Conservation (phyloP, 176 grass and related monocot genomes). For the Pontederia paniculata region DNA sequence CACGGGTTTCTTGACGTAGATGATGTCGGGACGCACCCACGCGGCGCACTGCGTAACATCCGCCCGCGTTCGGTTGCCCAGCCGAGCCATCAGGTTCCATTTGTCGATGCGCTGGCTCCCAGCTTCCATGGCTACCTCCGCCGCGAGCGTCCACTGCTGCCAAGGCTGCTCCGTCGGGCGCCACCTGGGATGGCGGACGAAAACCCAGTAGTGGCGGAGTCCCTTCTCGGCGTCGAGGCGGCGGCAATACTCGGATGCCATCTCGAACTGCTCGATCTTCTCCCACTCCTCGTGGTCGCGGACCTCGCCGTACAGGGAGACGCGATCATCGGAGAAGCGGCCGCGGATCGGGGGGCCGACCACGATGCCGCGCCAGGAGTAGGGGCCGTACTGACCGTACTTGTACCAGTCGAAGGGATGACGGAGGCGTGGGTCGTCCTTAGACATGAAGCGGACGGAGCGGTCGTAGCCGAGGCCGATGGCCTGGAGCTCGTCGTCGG, state of each 20-base stretch:
- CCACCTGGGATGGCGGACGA: conserved; percentile 84
- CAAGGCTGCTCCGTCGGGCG: conserved; percentile 59
- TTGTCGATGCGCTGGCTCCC: conserved; percentile 49
- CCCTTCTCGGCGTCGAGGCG: conserved; percentile 37
- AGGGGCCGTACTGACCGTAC: conserved; percentile 70
- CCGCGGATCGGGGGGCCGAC: conserved; percentile 84
- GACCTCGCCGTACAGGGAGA: conserved; percentile 67
- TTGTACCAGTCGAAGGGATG: conserved; percentile 94
- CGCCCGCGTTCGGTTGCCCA: conserved; percentile 51
- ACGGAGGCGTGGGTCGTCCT: conserved; percentile 69
- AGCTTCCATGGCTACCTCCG: conserved; percentile 65
- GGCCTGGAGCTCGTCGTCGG: conserved; percentile 74
- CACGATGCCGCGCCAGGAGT: conserved; percentile 90
- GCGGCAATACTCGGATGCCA: conserved; percentile 50
- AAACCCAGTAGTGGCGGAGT: conserved; percentile 69
- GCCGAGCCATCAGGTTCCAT: conserved; percentile 74
- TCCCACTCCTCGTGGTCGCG: conserved; percentile 71
- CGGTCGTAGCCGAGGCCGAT: conserved; percentile 90
- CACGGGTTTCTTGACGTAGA: conserved; percentile 64
- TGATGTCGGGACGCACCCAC: conserved; percentile 79
- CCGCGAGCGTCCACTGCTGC: conserved; percentile 80
- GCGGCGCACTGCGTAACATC: conserved; percentile 71
- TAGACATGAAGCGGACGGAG: conserved; percentile 73
- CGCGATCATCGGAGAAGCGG: conserved; percentile 75
- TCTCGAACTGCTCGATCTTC: conserved; percentile 74